phyloP scores from a whole-genome alignment of 768 basidiomycete species.

The Hygrophorus pudorinus region DNA sequence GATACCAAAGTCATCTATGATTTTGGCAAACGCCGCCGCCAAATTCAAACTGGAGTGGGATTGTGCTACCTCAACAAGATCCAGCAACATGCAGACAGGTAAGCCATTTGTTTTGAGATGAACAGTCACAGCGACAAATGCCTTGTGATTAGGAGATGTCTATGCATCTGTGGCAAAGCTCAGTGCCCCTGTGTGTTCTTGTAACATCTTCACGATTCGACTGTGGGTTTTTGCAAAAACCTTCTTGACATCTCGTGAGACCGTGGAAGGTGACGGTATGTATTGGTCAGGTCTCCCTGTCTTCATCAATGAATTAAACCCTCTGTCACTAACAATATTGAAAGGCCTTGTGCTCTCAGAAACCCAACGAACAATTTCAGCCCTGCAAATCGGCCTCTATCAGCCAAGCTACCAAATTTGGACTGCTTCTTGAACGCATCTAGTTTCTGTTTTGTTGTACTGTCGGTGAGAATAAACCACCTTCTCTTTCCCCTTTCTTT shows the following conservation, averaged over 20 bases:
- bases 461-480: constrained; percentile 21
- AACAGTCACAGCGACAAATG: no score
- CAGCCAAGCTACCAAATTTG: background rate
- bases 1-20: no score
- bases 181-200: constrained; percentile 18
- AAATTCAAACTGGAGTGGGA: constrained; percentile 26
- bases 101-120: constrained; percentile 19
- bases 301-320: constrained; percentile 23
- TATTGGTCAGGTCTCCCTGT: constrained; percentile 24
- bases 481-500: constrained; percentile 18
- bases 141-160: constrained; percentile 9
- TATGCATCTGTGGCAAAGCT: constrained; percentile 17
- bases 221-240: constrained; percentile 16
- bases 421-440: constrained; percentile 8
- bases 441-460: constrained; percentile 16
- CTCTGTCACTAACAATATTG: constrained; percentile 21
- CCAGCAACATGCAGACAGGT: constrained; percentile 20
- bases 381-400: constrained; percentile 10
- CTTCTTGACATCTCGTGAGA: constrained; percentile 21
- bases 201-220: constrained; percentile 20
- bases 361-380: constrained; percentile 25
- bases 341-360: constrained; percentile 23
- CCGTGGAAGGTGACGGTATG: constrained; percentile 23
- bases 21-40: constrained; percentile 21
- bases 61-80: constrained; percentile 26